Evolutionary conservation across 2,329 filamentous ascomycete species (phyloP).

Genomic region (Ophiosphaerella narmari): DNA sequence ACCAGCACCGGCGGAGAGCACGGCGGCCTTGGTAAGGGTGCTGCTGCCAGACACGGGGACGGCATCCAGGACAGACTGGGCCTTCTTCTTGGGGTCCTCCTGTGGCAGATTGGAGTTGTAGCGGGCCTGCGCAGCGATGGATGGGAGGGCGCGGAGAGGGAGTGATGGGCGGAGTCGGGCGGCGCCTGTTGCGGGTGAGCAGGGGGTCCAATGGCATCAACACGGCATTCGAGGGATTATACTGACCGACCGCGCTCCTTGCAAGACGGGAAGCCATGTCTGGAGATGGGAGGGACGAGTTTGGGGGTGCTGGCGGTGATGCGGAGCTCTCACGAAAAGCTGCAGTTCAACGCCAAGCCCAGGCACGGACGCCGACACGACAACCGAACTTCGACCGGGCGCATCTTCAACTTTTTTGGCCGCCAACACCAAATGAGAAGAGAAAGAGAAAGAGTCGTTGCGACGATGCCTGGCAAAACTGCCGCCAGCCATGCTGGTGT

Average conservation of each 20-base stretch:
- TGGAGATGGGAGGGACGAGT: conserved; percentile 51
- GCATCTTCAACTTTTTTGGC: conserved; percentile 27
- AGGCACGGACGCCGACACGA: conserved; percentile 13
- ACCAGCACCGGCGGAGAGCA: conserved; percentile 90
- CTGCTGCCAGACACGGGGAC: conserved; percentile 92
- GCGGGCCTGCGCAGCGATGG: conserved; percentile 72
- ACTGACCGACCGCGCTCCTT: conserved; percentile 92
- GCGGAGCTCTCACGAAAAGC: conserved; percentile 14
- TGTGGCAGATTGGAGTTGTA: conserved; percentile 76
- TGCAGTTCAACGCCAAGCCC: conserved; percentile 30
- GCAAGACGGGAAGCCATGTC: conserved; percentile 98
- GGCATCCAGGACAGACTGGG: conserved; percentile 90
- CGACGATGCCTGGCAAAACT: conserved; percentile 44
- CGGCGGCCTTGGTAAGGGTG: conserved; percentile 92
- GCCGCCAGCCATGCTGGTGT: conserved; percentile 35
- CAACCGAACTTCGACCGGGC: conserved; percentile 32
- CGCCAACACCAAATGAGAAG: conserved; percentile 2
- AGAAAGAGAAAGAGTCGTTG: not conserved
- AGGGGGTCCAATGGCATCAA: conserved; percentile 48
- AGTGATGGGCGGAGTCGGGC: conserved; percentile 80
- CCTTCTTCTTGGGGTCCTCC: conserved; percentile 95
- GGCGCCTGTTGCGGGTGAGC: conserved; percentile 67
- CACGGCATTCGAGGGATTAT: conserved; percentile 23
- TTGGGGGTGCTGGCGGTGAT: conserved; percentile 33
- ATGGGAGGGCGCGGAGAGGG: conserved; percentile 74